A percentile compares a stretch with the other conserved stretches of the same genome.
phyloP scores from a whole-genome alignment of 768 basidiomycete genomes.

The Coprinopsis cinerea region DNA sequence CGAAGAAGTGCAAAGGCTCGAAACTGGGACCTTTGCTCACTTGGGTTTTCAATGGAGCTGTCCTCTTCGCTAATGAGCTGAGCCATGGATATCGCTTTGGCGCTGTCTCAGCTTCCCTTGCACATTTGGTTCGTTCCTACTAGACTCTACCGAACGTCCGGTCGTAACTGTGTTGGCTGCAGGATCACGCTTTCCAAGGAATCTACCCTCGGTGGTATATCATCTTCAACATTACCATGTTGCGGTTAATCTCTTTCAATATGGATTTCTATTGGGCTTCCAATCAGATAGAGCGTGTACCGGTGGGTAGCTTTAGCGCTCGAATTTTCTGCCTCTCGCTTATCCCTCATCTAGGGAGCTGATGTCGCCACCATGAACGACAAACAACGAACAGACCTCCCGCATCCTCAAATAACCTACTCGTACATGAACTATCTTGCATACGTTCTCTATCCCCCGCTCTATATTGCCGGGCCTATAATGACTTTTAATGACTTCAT shows the following conservation, averaged over 20 bases:
- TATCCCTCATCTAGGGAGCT: constrained; percentile 2
- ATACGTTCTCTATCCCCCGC: constrained; percentile 86
- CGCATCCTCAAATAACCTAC: constrained; percentile 57
- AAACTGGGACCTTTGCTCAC: constrained; percentile 47
- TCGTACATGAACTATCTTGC: constrained; percentile 68
- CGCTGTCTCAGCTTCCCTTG: constrained; percentile 46
- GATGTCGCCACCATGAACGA: constrained; percentile 31
- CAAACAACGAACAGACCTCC: constrained; percentile 51
- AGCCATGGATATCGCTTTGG: constrained; percentile 71
- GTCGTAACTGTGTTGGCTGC: too few species aligned
- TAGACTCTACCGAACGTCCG: constrained; percentile 1
- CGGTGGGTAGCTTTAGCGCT: constrained; percentile 35
- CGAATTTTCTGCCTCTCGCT: neutral
- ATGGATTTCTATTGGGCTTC: constrained; percentile 91
- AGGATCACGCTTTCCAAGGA: constrained; percentile 70
- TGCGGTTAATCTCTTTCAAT: constrained; percentile 87
- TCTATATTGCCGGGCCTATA: constrained; percentile 96
- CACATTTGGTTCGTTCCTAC: constrained; percentile 48
- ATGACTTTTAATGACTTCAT: constrained; percentile 94
- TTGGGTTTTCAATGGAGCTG: constrained; percentile 70
- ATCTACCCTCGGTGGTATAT: constrained; percentile 91
- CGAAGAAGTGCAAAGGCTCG: constrained; percentile 37
- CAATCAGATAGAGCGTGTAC: constrained; percentile 27
- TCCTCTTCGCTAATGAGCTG: constrained; percentile 75
- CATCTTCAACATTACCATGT: constrained; percentile 93